These are phyloP conservation scores for Wickerhamomyces sp. DNA, from an alignment of 1,139 yeast genomes.

Conservation along the genomic window DNA sequence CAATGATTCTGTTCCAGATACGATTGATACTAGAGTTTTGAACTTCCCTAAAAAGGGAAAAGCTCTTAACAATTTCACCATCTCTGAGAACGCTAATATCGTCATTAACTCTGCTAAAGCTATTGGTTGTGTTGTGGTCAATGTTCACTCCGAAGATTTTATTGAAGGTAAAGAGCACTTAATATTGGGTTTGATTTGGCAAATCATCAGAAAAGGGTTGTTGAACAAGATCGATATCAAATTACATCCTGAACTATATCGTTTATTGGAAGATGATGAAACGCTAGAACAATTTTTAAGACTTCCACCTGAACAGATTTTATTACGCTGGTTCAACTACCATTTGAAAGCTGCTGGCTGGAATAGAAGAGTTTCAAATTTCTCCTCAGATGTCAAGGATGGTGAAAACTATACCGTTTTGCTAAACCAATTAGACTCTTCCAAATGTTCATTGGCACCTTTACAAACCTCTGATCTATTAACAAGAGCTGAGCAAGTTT, in stretches of 20 bases:
- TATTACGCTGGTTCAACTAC: conserved; percentile 95
- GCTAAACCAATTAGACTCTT: conserved; percentile 84
- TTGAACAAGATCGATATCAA: conserved; percentile 93
- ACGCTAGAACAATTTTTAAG: conserved; percentile 94
- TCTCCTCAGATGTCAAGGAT: conserved; percentile 83
- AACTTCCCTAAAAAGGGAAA: conserved; percentile 82
- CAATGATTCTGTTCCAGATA: conserved; percentile 96
- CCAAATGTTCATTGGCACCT: conserved; percentile 75
- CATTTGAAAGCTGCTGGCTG: conserved; percentile 94
- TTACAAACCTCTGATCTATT: conserved; percentile 62
- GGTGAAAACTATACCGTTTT: conserved; percentile 93
- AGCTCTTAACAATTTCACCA: conserved; percentile 87
- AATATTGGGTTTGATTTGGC: conserved; percentile 96
- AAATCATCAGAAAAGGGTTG: conserved; percentile 92
- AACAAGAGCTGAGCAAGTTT: conserved; percentile 81
- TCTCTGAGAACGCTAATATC: conserved; percentile 95
- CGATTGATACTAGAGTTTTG: conserved; percentile 95
- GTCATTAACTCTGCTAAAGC: conserved; percentile 98
- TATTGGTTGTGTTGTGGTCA: conserved; percentile 96
- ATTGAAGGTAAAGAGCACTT: conserved; percentile 96
- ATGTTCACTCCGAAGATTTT: conserved; percentile 95
- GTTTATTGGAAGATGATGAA: conserved; percentile 93
- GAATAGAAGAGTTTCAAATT: conserved; percentile 79
- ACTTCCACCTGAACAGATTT: conserved; percentile 95
- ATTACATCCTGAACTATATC: conserved; percentile 92